Percentiles rank a stretch among this genome's conserved stretches.
Evolutionary conservation across 257 asterid species (phyloP).

Genomic region (Fraxinus quadrangulata): DNA sequence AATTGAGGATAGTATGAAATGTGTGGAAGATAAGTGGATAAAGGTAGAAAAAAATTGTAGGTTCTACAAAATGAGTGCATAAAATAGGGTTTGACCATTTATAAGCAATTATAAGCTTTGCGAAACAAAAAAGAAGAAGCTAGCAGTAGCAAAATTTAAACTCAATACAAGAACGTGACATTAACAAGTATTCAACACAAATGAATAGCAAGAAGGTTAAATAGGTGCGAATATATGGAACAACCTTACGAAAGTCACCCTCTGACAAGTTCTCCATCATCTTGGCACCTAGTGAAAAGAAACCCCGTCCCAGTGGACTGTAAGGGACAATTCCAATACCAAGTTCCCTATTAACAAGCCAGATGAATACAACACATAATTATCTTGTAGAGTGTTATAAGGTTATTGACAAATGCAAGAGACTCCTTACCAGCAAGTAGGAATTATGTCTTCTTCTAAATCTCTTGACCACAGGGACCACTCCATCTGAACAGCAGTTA

Average conservation of each 20-base stretch:
- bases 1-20: background rate
- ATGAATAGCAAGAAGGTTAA: background rate
- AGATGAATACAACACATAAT: background rate
- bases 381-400: background rate
- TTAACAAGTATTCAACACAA: too few relatives aligned
- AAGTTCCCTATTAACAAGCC: slow-evolving; percentile 33
- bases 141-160: background rate
- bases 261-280: slow-evolving; percentile 34
- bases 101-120: background rate
- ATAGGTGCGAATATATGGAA: background rate
- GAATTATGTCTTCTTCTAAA: slow-evolving; percentile 34
- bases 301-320: slow-evolving; percentile 49
- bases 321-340: slow-evolving; percentile 45
- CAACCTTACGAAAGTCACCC: slow-evolving; percentile 40
- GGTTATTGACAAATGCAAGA: background rate
- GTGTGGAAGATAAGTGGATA: background rate
- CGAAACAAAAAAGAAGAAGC: background rate
- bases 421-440: slow-evolving; percentile 38
- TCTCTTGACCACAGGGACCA: slow-evolving; percentile 47
- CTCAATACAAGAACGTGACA: background rate
- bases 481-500: slow-evolving; percentile 39
- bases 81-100: background rate
- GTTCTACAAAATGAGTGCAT: background rate
- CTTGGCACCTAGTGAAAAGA: slow-evolving; percentile 33
- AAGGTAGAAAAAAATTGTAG: too few relatives aligned